phyloP scores from a whole-genome alignment of 805 yeast species.

The Pichia phayaonensis region DNA sequence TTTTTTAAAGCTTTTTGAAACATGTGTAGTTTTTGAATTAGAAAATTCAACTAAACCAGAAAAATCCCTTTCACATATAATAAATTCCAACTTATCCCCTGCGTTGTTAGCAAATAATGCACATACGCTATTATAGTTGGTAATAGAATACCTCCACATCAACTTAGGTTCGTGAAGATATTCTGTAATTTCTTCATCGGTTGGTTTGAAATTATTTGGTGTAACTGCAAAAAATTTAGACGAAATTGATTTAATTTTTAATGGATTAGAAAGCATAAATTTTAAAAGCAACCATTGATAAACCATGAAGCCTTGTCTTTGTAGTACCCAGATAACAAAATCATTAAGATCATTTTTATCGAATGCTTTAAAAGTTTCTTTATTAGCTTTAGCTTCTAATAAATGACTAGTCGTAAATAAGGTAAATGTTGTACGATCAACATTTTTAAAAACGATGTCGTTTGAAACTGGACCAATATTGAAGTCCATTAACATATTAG shows the following conservation, averaged over 20 bases:
- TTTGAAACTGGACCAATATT: not conserved
- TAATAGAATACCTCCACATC: not conserved
- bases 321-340: not conserved
- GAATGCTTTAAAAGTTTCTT: not conserved
- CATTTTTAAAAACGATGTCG: not conserved
- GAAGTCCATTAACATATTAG: not conserved
- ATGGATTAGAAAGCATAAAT: not conserved
- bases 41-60: not conserved
- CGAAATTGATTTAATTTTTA: not conserved
- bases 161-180: not conserved
- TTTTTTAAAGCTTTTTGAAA: too few relatives aligned
- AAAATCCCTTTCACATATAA: not conserved
- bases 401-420: not conserved
- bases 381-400: not conserved
- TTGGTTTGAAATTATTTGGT: not conserved
- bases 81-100: not conserved
- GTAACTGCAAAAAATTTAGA: not conserved
- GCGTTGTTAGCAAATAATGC: not conserved
- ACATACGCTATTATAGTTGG: not conserved
- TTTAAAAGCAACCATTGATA: not conserved
- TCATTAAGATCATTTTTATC: not conserved
- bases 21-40: not conserved
- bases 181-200: not conserved
- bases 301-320: not conserved
- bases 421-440: not conserved